A percentile compares a stretch with the other conserved stretches of the same genome.
Conservation (phyloP, 768 basidiomycete species). For the Lactifluus echinatus region DNA sequence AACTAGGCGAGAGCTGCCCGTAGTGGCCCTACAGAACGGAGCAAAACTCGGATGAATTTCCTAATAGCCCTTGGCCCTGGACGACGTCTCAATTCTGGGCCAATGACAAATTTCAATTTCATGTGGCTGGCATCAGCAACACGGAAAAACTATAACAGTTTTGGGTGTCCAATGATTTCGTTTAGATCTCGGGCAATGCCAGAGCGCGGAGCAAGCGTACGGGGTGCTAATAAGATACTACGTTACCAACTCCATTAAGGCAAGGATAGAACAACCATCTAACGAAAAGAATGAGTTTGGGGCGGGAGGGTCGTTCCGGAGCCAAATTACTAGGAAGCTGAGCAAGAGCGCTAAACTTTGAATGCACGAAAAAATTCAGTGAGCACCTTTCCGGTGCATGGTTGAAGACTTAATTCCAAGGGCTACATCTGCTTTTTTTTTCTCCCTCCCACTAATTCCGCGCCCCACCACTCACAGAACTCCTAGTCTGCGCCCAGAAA, state of each 20-base stretch:
- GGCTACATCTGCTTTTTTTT: background rate
- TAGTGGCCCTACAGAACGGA: background rate
- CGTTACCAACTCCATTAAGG: background rate
- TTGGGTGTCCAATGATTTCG: background rate
- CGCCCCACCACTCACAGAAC: background rate
- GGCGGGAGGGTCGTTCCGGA: background rate
- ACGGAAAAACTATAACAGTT: background rate
- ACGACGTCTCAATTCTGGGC: background rate
- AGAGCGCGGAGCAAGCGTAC: conserved; percentile 12
- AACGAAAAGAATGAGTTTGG: background rate
- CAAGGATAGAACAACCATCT: background rate
- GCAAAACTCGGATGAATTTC: background rate
- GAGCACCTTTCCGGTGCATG: background rate
- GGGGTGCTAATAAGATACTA: background rate
- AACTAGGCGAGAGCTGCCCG: background rate
- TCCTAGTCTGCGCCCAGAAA: background rate
- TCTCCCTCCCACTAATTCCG: background rate
- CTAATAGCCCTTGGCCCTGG: background rate
- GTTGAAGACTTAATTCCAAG: background rate
- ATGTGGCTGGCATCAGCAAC: background rate
- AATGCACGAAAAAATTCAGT: background rate
- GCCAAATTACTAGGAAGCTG: background rate
- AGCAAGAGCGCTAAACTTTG: background rate
- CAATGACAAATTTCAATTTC: no score
- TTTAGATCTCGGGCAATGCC: background rate